Percentiles rank a stretch among this genome's conserved stretches.
Conservation (phyloP, 1,139 yeast genomes). For the Petasospora rhodanensis region DNA sequence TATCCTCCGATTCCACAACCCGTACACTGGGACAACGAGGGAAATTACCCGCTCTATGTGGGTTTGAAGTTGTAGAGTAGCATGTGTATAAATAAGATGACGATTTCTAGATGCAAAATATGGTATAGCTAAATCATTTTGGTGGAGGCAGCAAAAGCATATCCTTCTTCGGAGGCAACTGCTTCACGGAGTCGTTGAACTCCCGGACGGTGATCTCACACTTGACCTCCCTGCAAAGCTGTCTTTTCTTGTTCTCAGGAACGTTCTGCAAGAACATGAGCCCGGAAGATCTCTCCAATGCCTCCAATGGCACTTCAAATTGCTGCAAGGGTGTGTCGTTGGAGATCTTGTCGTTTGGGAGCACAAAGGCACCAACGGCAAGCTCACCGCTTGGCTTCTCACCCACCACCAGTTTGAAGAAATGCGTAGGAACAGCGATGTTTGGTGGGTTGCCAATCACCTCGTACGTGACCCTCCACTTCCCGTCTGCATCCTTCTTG, state of each 20-base stretch:
- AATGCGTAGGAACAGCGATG: conserved; percentile 96
- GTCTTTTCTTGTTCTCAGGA: conserved; percentile 54
- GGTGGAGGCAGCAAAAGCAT: conserved; percentile 35
- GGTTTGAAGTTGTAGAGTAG: too few relatives aligned
- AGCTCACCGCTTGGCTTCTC: conserved; percentile 56
- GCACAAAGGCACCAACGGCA: conserved; percentile 86
- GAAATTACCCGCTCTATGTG: too few relatives aligned
- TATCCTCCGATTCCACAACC: too few relatives aligned
- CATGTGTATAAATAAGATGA: too few relatives aligned
- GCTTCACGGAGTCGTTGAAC: conserved; percentile 46
- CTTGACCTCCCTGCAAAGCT: conserved; percentile 72
- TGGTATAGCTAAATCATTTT: conserved; percentile 31
- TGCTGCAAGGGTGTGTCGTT: conserved; percentile 65
- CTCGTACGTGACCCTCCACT: conserved; percentile 80
- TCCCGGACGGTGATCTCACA: conserved; percentile 85
- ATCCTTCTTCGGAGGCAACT: conserved; percentile 30
- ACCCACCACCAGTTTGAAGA: conserved; percentile 85
- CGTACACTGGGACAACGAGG: too few relatives aligned
- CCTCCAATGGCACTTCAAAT: conserved; percentile 87
- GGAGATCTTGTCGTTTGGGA: conserved; percentile 77
- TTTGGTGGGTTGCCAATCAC: conserved; percentile 96
- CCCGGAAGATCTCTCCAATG: conserved; percentile 84
- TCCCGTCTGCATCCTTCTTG: conserved; percentile 68
- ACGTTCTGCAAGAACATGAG: conserved; percentile 71
- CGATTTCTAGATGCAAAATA: too few relatives aligned